phyloP scores from a whole-genome alignment of 2,329 filamentous ascomycete genomes.

The Leptodontidium sp. region DNA sequence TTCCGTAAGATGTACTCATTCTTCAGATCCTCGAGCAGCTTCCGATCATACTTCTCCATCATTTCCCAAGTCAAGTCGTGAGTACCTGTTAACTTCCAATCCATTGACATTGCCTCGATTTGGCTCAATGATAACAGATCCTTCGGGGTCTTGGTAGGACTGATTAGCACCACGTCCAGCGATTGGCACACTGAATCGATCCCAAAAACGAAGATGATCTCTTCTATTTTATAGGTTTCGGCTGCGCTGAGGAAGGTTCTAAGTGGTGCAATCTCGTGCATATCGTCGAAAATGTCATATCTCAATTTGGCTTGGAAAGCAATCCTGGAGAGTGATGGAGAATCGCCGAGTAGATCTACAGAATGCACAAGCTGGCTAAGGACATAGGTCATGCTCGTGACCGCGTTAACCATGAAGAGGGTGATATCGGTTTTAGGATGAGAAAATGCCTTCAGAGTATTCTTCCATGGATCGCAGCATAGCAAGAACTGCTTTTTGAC shows the following conservation, averaged over 20 bases:
- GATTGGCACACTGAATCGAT: background rate
- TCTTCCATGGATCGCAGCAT: background rate
- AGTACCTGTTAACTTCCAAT: background rate
- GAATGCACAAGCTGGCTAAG: background rate
- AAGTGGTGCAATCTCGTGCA: background rate
- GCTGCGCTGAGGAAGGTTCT: background rate
- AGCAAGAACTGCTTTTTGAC: background rate
- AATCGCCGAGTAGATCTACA: too few relatives aligned
- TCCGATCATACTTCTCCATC: background rate
- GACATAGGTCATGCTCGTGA: background rate
- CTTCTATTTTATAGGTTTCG: background rate
- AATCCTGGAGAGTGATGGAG: background rate
- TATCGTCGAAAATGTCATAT: background rate
- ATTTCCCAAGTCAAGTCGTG: background rate
- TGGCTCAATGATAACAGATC: background rate
- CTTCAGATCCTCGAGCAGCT: background rate
- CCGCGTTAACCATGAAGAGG: background rate
- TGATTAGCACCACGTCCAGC: background rate
- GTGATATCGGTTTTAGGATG: background rate
- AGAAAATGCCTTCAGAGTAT: background rate
- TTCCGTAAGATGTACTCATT: background rate
- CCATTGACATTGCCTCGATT: background rate
- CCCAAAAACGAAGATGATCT: background rate
- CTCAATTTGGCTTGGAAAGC: background rate
- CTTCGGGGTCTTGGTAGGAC: background rate